Evolutionary conservation across 805 yeast species (phyloP).

Genomic region (Jamesozyma lodderae): DNA sequence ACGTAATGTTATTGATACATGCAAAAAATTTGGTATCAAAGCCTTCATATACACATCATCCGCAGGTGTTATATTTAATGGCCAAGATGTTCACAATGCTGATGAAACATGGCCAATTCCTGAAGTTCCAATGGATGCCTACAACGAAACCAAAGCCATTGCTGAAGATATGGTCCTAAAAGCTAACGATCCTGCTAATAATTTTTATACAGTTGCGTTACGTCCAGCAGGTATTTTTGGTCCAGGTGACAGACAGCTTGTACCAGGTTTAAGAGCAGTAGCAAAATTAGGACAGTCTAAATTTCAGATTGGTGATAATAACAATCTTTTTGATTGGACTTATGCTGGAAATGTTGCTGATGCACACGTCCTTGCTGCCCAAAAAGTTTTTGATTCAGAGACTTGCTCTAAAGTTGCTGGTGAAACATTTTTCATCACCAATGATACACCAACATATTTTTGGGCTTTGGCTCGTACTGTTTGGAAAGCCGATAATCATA

Average conservation of each 20-base stretch:
- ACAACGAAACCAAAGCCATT: conserved; percentile 86
- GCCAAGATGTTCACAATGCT: conserved; percentile 85
- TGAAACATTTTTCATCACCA: conserved; percentile 81
- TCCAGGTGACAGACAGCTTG: conserved; percentile 95
- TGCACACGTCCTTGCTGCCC: conserved; percentile 88
- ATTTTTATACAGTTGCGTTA: conserved; percentile 69
- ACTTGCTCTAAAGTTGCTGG: conserved; percentile 54
- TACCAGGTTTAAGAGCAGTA: conserved; percentile 82
- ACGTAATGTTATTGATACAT: conserved; percentile 55
- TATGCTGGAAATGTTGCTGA: conserved; percentile 98
- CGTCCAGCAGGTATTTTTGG: conserved; percentile 99
- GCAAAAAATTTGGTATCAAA: conserved; percentile 38
- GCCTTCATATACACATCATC: conserved; percentile 92
- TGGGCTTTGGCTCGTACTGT: conserved; percentile 96
- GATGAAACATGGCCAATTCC: conserved; percentile 95
- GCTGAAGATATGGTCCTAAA: conserved; percentile 78
- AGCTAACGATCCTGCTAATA: conserved; percentile 51
- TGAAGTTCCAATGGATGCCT: conserved; percentile 86
- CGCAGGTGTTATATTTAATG: conserved; percentile 95
- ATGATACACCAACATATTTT: conserved; percentile 89
- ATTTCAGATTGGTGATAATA: conserved; percentile 90
- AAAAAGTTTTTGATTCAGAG: conserved; percentile 48
- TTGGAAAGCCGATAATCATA: conserved; percentile 92
- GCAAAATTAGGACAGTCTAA: conserved; percentile 79
- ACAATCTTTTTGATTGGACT: conserved; percentile 92